phyloP scores from a whole-genome alignment of 345 rosid species.

The Dipteronia sinensis region DNA sequence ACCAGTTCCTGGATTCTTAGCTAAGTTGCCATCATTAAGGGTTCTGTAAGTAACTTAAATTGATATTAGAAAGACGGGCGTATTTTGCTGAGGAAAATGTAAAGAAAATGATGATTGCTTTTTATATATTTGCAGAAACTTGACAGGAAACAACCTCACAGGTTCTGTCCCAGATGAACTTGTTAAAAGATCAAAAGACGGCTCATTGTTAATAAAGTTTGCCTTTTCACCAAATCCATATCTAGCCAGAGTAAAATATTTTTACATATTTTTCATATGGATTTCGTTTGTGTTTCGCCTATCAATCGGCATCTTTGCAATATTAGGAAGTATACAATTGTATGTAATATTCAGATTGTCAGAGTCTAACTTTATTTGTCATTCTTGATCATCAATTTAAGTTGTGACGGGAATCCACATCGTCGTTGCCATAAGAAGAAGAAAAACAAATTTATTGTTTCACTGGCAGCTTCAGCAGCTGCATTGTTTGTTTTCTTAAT shows the following conservation, averaged over 20 bases:
- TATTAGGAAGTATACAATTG: too few relatives aligned
- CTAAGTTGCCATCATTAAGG: slow-evolving; percentile 34
- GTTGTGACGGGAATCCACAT: slow-evolving; percentile 43
- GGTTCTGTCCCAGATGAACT: slow-evolving; percentile 32
- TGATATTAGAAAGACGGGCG: neutral
- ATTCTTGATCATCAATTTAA: slow-evolving; percentile 12
- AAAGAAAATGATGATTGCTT: too few relatives aligned
- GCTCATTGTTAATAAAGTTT: slow-evolving; percentile 29
- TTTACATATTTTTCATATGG: too few relatives aligned
- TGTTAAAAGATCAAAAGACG: slow-evolving; percentile 20
- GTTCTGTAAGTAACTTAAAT: slow-evolving; percentile 41
- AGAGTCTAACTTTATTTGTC: neutral
- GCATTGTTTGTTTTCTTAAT: slow-evolving; percentile 5
- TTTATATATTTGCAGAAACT: slow-evolving; percentile 20
- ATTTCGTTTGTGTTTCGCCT: too few relatives aligned
- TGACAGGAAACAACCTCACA: slow-evolving; percentile 28
- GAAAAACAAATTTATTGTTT: slow-evolving; percentile 25
- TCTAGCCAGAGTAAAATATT: too few relatives aligned
- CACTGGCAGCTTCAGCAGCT: slow-evolving; percentile 20
- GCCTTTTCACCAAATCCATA: too few relatives aligned
- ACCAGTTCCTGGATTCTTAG: slow-evolving; percentile 41
- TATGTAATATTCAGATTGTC: too few relatives aligned
- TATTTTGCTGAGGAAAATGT: neutral
- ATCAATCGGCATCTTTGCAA: too few relatives aligned
- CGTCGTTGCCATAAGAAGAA: slow-evolving; percentile 30